Base-by-base conservation (phyloP, 352 stramenopile genomes). In the Phytophthora niederhauseri region DNA sequence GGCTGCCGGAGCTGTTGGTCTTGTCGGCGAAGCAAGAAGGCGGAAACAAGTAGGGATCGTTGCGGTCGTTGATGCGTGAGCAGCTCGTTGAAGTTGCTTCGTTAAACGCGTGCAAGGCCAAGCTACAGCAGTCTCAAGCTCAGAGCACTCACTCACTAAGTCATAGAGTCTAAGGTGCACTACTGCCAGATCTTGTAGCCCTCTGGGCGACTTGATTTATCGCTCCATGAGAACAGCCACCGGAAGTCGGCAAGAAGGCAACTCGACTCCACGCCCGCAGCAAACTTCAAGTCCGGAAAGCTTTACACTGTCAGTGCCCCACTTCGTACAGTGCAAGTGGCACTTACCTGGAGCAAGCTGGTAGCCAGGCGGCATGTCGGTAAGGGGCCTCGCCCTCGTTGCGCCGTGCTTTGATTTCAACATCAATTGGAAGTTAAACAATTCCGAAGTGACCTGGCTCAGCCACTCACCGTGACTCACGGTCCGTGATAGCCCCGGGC, bases 191-290 rank as follows among this genome's bases (percentile, higher is more conserved):
- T n/a, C 34, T 34, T 62, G 61, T 50, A 57, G 50, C 19, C 30
- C 53, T 57, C 46, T 19, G 17, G 2, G 38, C 46, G 38, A 65
- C 63, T 70, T 70, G 63, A 70, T 70, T 70, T 59, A 65, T 70
- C 55, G 36, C 46, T 50, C n/a, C 45, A 58, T 48, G 55, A 70
- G 54, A 56, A 50, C 54, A 59, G 26, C 48, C 34, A 60, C 26
- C 4, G 36, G 36, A 17, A 43, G 36, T 43, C 12, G 36, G 12
- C 36, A 17, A 17, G 28, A 34, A 17, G 36, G 36, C 36, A 43
- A 43, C 36, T 43, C 12, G 36, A 43, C 36, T 43, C 15, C 11
- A 43, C 36, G 12, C 14, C 4, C 36, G 36, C 12, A 43, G 36
- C 36, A 11, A 30, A n/a, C 28, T 49, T 49, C 41, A 49, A 49